Conservation (phyloP, 2,329 filamentous ascomycete genomes). For the Pseudogymnoascus sp. region DNA sequence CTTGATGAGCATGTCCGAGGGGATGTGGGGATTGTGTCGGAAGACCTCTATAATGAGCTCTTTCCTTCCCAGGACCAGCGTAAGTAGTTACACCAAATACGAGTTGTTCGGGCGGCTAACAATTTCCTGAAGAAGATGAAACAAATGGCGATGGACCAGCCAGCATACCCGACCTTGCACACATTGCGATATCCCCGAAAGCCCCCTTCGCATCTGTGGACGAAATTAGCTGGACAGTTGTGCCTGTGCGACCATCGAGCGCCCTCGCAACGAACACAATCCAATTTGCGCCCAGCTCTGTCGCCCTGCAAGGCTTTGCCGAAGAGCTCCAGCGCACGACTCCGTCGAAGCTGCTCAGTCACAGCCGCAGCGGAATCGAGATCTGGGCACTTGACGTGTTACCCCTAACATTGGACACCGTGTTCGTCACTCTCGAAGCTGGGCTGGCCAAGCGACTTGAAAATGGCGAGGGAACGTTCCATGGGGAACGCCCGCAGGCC, state of each 20-base stretch:
- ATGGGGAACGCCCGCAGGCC: conserved; percentile 50
- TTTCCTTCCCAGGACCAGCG: conserved; percentile 56
- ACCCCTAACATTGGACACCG: conserved; percentile 71
- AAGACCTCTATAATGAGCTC: conserved; percentile 76
- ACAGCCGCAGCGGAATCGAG: conserved; percentile 72
- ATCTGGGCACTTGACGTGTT: conserved; percentile 75
- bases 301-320: conserved; percentile 72
- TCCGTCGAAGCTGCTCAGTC: conserved; percentile 65
- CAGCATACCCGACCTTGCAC: conserved; percentile 39
- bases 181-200: conserved; percentile 72
- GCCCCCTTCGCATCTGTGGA: conserved; percentile 49
- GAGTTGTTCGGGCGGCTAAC: conserved; percentile 19
- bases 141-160: conserved; percentile 20
- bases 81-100: conserved; percentile 33
- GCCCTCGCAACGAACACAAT: conserved; percentile 69
- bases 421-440: conserved; percentile 80
- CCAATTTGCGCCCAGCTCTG: conserved; percentile 66
- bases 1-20: conserved; percentile 81
- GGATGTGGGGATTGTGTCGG: conserved; percentile 77
- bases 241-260: conserved; percentile 62
- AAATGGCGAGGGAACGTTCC: conserved; percentile 76
- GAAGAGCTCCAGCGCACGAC: conserved; percentile 64
- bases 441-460: conserved; percentile 73
- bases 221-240: conserved; percentile 72
- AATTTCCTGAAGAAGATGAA: conserved; percentile 17